These are phyloP conservation scores for Reutealis trisperma DNA, from an alignment of 345 rosid species.

Conservation along the genomic window DNA sequence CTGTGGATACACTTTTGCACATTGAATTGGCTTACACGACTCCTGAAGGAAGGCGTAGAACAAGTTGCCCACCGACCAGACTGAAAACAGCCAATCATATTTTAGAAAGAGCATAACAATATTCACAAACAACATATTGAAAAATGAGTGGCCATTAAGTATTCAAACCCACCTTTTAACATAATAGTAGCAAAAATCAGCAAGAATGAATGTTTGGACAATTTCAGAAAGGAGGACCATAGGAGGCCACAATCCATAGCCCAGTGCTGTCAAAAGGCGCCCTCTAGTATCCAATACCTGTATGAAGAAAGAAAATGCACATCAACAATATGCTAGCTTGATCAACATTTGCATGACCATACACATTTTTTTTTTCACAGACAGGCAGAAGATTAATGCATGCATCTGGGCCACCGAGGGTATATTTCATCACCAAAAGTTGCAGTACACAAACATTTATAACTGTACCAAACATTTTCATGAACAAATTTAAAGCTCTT, in stretches of 20 bases:
- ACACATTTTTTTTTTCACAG: neutral
- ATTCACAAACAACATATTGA: neutral
- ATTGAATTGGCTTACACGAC: slow-evolving; percentile 22
- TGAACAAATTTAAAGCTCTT: no score
- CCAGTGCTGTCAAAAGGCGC: slow-evolving; percentile 24
- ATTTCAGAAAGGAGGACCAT: slow-evolving; percentile 34
- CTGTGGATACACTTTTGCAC: neutral
- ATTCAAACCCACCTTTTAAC: slow-evolving; percentile 19
- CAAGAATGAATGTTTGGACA: slow-evolving; percentile 34
- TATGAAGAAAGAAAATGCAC: neutral
- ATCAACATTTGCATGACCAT: neutral
- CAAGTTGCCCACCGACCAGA: slow-evolving; percentile 31
- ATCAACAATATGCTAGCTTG: neutral
- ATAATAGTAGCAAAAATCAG: slow-evolving; percentile 38
- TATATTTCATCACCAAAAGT: neutral
- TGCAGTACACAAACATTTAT: neutral
- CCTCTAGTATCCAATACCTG: slow-evolving; percentile 33
- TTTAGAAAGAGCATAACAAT: neutral
- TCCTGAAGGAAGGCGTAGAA: slow-evolving; percentile 37
- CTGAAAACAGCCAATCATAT: slow-evolving; percentile 17
- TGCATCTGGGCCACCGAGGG: neutral
- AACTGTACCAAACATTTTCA: neutral
- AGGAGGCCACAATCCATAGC: slow-evolving; percentile 33
- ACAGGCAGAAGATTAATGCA: neutral
- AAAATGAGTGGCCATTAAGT: neutral